Conservation (phyloP, 257 asterid species). For the Solanum neorickii region DNA sequence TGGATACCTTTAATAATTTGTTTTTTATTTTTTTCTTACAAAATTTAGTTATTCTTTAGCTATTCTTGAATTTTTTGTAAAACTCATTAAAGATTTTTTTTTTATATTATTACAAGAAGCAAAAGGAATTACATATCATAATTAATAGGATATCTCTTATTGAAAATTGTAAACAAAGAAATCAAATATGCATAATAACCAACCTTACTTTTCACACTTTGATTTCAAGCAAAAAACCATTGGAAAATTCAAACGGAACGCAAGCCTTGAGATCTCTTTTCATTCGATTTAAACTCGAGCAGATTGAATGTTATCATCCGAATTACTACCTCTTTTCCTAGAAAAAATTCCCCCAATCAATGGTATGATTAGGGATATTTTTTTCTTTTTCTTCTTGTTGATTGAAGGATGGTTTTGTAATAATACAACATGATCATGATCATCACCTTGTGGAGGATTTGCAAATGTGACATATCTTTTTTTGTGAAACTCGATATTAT, state of each 20-base stretch:
- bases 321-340: slow-evolving; percentile 10
- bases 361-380: slow-evolving; percentile 17
- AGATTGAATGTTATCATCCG: not conserved
- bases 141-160: not conserved
- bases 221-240: not conserved
- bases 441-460: slow-evolving; percentile 19
- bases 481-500: slow-evolving; percentile 30
- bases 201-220: not conserved
- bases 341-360: slow-evolving; percentile 34
- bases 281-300: not conserved
- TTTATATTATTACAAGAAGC: not conserved
- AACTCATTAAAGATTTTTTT: no score
- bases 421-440: slow-evolving; percentile 18
- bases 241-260: not conserved
- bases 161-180: not conserved
- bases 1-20: no score
- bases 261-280: not conserved
- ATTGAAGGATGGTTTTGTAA: slow-evolving; percentile 59
- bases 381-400: slow-evolving; percentile 47
- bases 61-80: not conserved
- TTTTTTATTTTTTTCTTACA: no score
- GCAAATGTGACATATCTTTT: slow-evolving; percentile 62
- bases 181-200: not conserved
- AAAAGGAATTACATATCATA: not conserved
- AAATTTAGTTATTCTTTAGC: no score